Base-by-base conservation (phyloP, 2,329 filamentous ascomycete species). In the Talaromyces verruculosus region DNA sequence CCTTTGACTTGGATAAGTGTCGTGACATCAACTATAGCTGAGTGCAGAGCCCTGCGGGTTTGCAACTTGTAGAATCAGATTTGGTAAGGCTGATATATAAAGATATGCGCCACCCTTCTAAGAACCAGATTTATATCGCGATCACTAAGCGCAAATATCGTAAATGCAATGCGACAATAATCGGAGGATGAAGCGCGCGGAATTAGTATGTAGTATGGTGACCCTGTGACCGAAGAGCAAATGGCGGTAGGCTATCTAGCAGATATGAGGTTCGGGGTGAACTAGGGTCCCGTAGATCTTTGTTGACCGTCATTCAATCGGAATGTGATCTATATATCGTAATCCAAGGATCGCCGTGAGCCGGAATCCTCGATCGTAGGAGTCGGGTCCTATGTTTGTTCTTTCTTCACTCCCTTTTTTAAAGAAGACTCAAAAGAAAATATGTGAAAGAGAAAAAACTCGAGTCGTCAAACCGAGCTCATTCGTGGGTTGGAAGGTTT, bases 321-420 rank as follows among this genome's bases (percentile, higher is more conserved):
- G 61, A 63, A 66, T 66, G 65, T 63, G 61, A 61, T 60, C 37
- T 13, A 59, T 49, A 47, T 49, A n/a, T 51, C 25, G 58, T 28
- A 28, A 28, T 45, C 19, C 64, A 55, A 45, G 64, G 57, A 65
- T 61, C 53, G 41, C 43, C 45, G 53, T 25, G 19, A 43, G 7
- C 6, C 41, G 41, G 41, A 41, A 8, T 43, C 35, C 41, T 63
- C 39, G 37, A 22, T 10, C 45, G 39, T 39, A 25, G 28, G 28
- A 35, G 41, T 43, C 37, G 41, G 28, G 2, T 25, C 33, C 30
- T 47, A 22, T 62, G 5, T 22, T 35, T 13, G 45, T 53, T 63
- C 28, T 13, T 25, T 63, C 61, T 63, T 43, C 13, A 10, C 22
- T 39, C 30, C 47, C 45, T 37, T 55, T 33, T 55, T n/a, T 13